phyloP scores from a whole-genome alignment of 345 rosid genomes.

The Bruguiera sexangula region DNA sequence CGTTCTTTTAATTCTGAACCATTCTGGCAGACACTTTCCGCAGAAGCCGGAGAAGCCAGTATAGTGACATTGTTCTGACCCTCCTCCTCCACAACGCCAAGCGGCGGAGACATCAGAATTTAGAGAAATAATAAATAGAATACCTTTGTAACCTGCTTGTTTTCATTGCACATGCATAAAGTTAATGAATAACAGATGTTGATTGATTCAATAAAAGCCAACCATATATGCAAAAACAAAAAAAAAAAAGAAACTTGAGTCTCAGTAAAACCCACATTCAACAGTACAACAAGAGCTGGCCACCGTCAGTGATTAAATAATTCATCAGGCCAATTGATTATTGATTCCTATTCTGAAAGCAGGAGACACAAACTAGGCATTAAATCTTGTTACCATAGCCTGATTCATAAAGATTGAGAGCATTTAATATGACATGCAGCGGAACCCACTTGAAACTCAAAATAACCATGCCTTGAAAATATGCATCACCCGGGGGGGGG shows the following conservation, averaged over 20 bases:
- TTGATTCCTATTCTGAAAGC: background rate
- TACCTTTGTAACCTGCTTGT: slow-evolving; percentile 9
- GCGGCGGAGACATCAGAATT: slow-evolving; percentile 29
- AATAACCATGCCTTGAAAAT: background rate
- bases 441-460: background rate
- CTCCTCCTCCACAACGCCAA: slow-evolving; percentile 32
- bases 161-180: background rate
- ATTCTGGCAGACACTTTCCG: slow-evolving; percentile 27
- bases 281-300: too few species aligned
- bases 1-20: slow-evolving; percentile 24
- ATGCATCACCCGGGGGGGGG: background rate
- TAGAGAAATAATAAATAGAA: slow-evolving; percentile 4
- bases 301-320: too few species aligned
- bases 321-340: too few species aligned
- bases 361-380: background rate
- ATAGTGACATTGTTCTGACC: slow-evolving; percentile 26
- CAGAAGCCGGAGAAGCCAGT: slow-evolving; percentile 28
- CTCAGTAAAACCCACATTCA: background rate
- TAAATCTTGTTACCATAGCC: background rate
- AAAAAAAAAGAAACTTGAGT: background rate
- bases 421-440: background rate
- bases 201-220: background rate
- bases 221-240: background rate
- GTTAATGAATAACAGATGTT: background rate
- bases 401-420: background rate